A percentile compares a stretch with the other conserved stretches of the same genome.
These are phyloP conservation scores for Trichoderma sp. DNA, from an alignment of 2,329 filamentous ascomycete species.

Conservation along the genomic window DNA sequence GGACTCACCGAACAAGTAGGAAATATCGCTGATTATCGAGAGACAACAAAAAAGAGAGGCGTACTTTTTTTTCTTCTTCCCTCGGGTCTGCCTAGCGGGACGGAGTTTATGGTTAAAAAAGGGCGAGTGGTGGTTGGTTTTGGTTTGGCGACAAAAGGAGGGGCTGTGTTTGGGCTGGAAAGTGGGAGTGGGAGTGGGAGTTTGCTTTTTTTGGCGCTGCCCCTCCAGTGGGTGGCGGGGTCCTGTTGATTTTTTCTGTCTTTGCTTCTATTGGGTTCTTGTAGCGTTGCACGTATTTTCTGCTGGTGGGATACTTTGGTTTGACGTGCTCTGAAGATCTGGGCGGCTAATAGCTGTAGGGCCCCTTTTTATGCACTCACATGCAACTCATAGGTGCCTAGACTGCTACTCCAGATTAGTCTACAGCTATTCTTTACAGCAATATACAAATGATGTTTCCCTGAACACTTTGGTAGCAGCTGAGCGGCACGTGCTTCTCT, in stretches of 20 bases:
- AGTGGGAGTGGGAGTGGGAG: conserved; percentile 6
- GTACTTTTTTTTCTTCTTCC: background rate
- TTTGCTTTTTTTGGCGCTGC: background rate
- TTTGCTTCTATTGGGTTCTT: background rate
- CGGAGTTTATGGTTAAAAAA: background rate
- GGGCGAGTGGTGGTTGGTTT: background rate
- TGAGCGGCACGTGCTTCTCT: background rate
- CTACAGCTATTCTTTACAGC: background rate
- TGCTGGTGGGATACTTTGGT: background rate
- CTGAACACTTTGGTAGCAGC: too few species aligned
- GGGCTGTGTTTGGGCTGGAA: background rate
- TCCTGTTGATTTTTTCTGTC: background rate
- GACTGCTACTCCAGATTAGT: background rate
- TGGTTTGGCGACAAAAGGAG: background rate
- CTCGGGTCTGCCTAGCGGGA: conserved; percentile 5
- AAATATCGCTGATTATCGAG: background rate
- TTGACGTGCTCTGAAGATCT: background rate
- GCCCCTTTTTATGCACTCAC: background rate
- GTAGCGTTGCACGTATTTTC: background rate
- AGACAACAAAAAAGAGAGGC: background rate
- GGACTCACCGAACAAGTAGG: background rate
- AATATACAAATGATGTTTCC: background rate
- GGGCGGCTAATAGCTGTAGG: background rate
- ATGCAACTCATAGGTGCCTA: background rate
- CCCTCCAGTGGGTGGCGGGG: background rate